Evolutionary conservation across 2,329 filamentous ascomycete genomes (phyloP).

Genomic region (Pezicula neosporulosa): DNA sequence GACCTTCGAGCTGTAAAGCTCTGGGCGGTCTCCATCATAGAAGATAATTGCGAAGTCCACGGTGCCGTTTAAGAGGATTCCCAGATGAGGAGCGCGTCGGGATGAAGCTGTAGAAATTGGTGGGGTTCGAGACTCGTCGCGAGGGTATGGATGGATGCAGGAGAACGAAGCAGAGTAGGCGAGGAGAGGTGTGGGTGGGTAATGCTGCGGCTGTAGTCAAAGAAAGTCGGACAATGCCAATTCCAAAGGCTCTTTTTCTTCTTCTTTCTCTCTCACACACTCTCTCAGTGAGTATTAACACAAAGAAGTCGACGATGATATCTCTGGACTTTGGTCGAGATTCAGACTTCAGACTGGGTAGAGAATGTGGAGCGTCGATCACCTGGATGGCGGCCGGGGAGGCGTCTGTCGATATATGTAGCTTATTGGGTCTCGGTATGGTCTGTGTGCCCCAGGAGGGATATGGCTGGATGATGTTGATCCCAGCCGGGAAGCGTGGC

Average conservation of each 20-base stretch:
- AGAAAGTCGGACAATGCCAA: background rate
- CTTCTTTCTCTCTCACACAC: too few species aligned
- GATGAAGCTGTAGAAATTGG: background rate
- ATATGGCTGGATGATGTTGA: conserved; percentile 19
- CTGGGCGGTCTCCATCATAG: conserved; percentile 52
- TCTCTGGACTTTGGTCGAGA: conserved; percentile 8
- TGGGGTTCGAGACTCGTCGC: background rate
- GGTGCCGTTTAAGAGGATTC: background rate
- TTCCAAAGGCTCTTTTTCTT: background rate
- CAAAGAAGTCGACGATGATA: background rate
- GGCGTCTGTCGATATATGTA: conserved; percentile 29
- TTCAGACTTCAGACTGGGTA: conserved; percentile 15
- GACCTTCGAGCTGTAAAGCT: conserved; percentile 70
- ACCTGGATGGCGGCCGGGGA: conserved; percentile 33
- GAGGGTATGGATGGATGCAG: background rate
- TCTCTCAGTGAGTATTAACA: background rate
- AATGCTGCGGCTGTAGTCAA: background rate
- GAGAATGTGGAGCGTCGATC: conserved; percentile 36
- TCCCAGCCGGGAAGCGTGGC: conserved; percentile 21
- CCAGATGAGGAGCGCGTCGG: background rate
- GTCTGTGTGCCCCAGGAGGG: conserved; percentile 15
- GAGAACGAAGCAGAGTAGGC: background rate
- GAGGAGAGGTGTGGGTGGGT: background rate
- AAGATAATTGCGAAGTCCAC: conserved; percentile 25
- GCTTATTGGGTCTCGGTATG: conserved; percentile 25